Conservation (phyloP, 2,329 filamentous ascomycete species). For the Scolecobasidium constrictum region DNA sequence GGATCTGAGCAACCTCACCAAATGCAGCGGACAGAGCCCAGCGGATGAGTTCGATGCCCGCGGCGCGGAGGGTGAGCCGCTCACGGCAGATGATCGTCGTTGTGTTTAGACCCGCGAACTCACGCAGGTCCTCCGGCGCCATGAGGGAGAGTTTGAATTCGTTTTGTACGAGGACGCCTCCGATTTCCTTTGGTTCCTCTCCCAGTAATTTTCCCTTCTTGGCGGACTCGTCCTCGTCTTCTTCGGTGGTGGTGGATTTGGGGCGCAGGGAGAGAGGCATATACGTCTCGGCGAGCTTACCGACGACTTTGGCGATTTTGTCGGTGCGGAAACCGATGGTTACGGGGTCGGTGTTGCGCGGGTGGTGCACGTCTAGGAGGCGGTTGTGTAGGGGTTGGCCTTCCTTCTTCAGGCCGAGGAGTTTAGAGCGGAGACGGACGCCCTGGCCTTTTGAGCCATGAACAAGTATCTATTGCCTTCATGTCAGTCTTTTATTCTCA, state of each 20-base stretch:
- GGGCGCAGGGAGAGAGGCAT: constrained; percentile 40
- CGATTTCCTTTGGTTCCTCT: constrained; percentile 50
- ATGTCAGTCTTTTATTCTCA: constrained; percentile 7
- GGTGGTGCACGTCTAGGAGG: neutral
- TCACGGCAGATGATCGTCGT: constrained; percentile 92
- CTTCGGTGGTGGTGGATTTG: constrained; percentile 27
- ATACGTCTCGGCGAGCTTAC: constrained; percentile 73
- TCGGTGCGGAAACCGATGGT: constrained; percentile 89
- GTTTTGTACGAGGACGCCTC: constrained; percentile 89
- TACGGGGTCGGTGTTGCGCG: neutral
- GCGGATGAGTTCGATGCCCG: constrained; percentile 79
- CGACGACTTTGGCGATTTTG: constrained; percentile 92
- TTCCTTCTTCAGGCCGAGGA: constrained; percentile 80
- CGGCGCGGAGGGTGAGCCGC: constrained; percentile 74
- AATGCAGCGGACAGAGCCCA: constrained; percentile 96
- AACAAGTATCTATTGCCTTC: constrained; percentile 63
- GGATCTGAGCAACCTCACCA: constrained; percentile 53
- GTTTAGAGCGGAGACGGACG: constrained; percentile 90
- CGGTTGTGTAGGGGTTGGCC: constrained; percentile 33
- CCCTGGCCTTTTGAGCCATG: constrained; percentile 97
- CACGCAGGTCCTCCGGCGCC: constrained; percentile 89
- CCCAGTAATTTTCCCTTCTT: constrained; percentile 17
- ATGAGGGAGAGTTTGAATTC: constrained; percentile 96
- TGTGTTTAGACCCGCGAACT: constrained; percentile 94
- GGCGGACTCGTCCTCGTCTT: constrained; percentile 19